A percentile compares a stretch with the other conserved stretches of the same genome.
phyloP scores from a whole-genome alignment of 176 grass and related monocot species.

The Oryza rufipogon region DNA sequence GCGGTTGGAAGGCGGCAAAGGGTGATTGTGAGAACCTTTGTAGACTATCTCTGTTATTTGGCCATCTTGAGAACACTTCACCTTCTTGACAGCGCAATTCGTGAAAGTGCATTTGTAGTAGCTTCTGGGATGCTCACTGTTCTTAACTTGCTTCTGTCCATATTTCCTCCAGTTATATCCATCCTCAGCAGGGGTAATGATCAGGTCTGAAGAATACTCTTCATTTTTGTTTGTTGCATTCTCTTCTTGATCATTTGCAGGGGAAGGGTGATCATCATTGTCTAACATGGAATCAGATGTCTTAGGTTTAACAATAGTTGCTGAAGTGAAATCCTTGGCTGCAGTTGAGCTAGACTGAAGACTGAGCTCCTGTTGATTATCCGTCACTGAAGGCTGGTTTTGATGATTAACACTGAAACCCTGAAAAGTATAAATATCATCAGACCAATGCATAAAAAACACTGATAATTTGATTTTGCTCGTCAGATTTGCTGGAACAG shows the following conservation, averaged over 20 bases:
- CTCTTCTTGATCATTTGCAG: conserved; percentile 26
- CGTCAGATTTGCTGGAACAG: not conserved
- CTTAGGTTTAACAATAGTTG: conserved; percentile 36
- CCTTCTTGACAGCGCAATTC: conserved; percentile 77
- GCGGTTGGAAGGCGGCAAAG: conserved; percentile 46
- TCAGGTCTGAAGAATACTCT: conserved; percentile 41
- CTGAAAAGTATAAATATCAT: conserved; percentile 19
- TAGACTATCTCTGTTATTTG: conserved; percentile 87
- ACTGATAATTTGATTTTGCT: not conserved
- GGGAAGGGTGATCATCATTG: conserved; percentile 35
- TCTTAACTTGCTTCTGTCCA: conserved; percentile 80
- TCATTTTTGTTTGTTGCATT: conserved; percentile 35
- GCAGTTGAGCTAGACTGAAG: conserved; percentile 44
- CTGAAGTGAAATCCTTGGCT: conserved; percentile 25
- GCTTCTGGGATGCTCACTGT: conserved; percentile 65
- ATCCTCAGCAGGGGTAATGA: conserved; percentile 51
- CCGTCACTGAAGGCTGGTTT: conserved; percentile 22
- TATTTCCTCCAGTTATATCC: conserved; percentile 98
- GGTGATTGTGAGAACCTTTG: conserved; percentile 76
- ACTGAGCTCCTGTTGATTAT: conserved; percentile 31
- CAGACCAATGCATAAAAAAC: conserved; percentile 8
- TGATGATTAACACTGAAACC: conserved; percentile 28
- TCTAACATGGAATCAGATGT: conserved; percentile 37
- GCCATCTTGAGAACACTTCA: conserved; percentile 69
- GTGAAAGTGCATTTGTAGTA: conserved; percentile 84